Conservation (phyloP, 257 asterid species). For the Nicotiana sylvestris region DNA sequence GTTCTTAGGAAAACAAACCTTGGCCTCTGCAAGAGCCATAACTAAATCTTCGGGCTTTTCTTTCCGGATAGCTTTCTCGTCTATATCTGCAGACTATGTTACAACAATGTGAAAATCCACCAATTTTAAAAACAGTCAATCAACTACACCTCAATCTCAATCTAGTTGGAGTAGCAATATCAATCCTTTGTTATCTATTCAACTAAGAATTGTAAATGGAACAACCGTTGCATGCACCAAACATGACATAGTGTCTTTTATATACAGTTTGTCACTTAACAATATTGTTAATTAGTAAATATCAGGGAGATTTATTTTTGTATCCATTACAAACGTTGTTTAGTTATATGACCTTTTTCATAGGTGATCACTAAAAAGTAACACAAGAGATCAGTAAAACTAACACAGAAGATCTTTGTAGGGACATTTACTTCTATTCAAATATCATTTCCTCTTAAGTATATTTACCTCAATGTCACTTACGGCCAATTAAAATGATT, state of each 20-base stretch:
- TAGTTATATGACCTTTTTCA: no score
- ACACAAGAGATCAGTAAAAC: no score
- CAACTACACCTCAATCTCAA: not conserved
- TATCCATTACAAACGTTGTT: no score
- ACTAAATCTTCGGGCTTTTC: conserved; percentile 94
- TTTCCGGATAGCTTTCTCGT: conserved; percentile 80
- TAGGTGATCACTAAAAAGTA: no score
- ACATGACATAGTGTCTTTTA: not conserved
- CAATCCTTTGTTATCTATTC: not conserved
- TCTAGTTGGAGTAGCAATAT: not conserved
- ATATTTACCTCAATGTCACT: not conserved
- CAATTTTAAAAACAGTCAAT: not conserved
- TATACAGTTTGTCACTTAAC: not conserved
- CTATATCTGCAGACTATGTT: conserved; percentile 83
- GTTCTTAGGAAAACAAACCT: conserved; percentile 35
- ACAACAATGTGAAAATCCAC: not conserved
- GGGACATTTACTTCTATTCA: no score
- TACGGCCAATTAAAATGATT: not conserved
- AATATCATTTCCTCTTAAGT: not conserved
- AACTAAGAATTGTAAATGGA: not conserved
- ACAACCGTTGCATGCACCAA: not conserved
- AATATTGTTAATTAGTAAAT: no score
- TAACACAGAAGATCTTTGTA: no score
- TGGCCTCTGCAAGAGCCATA: conserved; percentile 86
- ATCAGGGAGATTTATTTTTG: no score